Evolutionary conservation across 106 monocot species (phyloP), one percentile per base, ranked within the genome.

Genomic region (Chionographis japonica): DNA sequence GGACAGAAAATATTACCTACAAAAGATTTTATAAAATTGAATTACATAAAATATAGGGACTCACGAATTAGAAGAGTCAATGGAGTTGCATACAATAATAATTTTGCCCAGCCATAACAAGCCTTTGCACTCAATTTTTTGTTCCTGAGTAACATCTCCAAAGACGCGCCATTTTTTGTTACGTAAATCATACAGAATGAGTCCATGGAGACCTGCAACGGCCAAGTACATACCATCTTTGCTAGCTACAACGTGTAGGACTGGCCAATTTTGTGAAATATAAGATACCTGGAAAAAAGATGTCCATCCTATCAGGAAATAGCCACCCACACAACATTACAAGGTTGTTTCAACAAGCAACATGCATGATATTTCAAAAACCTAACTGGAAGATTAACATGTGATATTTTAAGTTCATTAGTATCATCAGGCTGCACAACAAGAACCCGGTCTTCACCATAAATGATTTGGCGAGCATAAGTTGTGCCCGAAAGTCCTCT

Each of bases 261-360:
- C 73, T 68, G 98, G 98, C 98, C 98, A 98, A 66, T 98, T 98
- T 79, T 98, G 98, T 39, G 93, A 93, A 75, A 98, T 86, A 73
- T 98, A 98, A 54, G 98, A 80, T 57, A 93, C 90, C 98, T 98
- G 84, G 15, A 67, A 64, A 62, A n/a, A 75, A 56, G 56, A 53
- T 18, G 35, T 4, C 20, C 6, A 43, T 10, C n/a, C 19, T 11
- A 64, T 73, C 40, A 81, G 56, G 61, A 68, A 72, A 54, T 3
- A 53, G 4, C 35, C 27, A 43, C 61, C 56, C 10, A 52, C 43
- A n/a, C 15, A 46, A 2, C 9, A 77, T 60, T n/a, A 56, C 13
- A 67, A 67, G 37, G 27, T 12, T 50, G 10, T 64, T 54, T 70
- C 12, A 62, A 58, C 49, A 49, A 46, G 46, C 6, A 70, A 18